Evolutionary conservation across 148 eudicot genomes (phyloP).

Genomic region (Polygonum maritimum): DNA sequence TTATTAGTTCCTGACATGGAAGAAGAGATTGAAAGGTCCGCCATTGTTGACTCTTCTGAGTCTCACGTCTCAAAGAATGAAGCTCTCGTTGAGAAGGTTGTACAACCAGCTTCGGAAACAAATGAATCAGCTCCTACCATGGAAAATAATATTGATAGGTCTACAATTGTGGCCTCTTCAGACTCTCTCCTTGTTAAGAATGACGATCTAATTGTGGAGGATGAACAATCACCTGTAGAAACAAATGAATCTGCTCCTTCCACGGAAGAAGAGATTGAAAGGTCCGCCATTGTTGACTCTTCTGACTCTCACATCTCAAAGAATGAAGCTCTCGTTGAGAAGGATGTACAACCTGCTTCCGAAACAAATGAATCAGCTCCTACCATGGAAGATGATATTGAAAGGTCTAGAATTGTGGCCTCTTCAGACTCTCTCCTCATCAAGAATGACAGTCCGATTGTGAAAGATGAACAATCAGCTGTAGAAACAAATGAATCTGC

Average conservation of each 20-base stretch:
- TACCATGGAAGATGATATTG: background rate
- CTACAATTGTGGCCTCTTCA: background rate
- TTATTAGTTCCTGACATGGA: slow-evolving; percentile 2
- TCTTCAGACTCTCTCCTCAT: background rate
- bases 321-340: background rate
- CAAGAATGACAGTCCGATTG: background rate
- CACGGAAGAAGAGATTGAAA: background rate
- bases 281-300: background rate
- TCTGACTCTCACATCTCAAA: background rate
- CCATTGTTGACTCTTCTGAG: background rate
- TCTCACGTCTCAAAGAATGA: background rate
- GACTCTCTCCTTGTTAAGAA: background rate
- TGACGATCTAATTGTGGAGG: background rate
- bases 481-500: background rate
- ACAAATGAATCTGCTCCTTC: background rate
- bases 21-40: slow-evolving; percentile 3
- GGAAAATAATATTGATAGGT: background rate
- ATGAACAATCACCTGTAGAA: background rate
- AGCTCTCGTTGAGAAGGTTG: background rate
- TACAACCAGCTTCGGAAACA: background rate
- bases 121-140: background rate
- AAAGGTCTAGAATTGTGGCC: too few species aligned
- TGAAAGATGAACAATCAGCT: background rate
- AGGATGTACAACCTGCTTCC: background rate
- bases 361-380: background rate